phyloP scores from a whole-genome alignment of 2,329 filamentous ascomycete species.

The Neonectria neomacrospora region DNA sequence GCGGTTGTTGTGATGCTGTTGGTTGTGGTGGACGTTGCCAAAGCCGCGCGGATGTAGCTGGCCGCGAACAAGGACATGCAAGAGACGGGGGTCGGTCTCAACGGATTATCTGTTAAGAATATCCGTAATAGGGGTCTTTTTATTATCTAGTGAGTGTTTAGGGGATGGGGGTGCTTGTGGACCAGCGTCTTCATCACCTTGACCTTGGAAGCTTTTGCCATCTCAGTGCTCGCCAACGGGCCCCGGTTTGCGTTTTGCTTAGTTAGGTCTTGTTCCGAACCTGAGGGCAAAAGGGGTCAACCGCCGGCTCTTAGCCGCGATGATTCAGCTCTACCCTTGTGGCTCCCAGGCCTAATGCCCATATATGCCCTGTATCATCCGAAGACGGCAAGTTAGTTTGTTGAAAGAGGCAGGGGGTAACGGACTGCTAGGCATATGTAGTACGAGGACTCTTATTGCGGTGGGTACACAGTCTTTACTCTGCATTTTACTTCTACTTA shows the following conservation, averaged over 20 bases:
- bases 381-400: not conserved
- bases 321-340: not conserved
- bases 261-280: not conserved
- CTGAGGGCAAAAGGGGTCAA: not conserved
- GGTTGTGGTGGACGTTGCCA: not conserved
- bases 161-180: not conserved
- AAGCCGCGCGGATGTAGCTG: slow-evolving; percentile 3
- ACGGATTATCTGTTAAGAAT: not conserved
- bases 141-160: not conserved
- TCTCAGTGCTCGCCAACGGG: not conserved
- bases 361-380: not conserved
- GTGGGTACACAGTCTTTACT: not conserved
- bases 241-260: not conserved
- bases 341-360: not conserved
- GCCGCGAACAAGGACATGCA: not conserved
- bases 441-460: not conserved
- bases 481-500: not conserved
- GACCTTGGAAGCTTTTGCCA: not conserved
- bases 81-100: not conserved
- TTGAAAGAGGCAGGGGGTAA: not conserved
- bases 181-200: not conserved
- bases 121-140: not conserved
- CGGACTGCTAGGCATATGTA: not conserved
- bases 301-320: too few species aligned
- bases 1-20: slow-evolving; percentile 1